Percentiles rank a stretch among this genome's conserved stretches.
These are phyloP conservation scores for Salinomyces thailandicus DNA, from an alignment of 2,329 filamentous ascomycete genomes.

Conservation along the genomic window DNA sequence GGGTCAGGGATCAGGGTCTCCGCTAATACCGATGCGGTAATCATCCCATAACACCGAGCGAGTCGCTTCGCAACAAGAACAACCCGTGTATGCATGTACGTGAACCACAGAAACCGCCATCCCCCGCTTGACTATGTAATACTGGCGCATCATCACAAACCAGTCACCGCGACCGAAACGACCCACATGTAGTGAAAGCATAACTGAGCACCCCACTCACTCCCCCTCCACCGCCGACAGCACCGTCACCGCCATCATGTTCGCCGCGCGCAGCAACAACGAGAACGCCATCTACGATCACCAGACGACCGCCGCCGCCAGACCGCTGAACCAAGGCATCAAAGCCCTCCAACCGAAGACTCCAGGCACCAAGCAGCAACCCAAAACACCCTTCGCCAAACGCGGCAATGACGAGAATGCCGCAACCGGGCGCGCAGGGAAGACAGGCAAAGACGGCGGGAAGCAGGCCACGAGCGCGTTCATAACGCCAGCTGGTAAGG, in stretches of 20 bases:
- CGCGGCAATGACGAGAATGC: slow-evolving; percentile 72
- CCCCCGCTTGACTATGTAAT: no score
- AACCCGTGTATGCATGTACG: no score
- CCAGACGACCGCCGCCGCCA: slow-evolving; percentile 59
- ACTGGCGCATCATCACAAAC: no score
- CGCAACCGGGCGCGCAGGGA: slow-evolving; percentile 51
- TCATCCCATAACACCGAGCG: not conserved
- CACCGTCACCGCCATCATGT: slow-evolving; percentile 43
- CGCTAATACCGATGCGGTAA: not conserved
- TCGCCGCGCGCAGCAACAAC: slow-evolving; percentile 65
- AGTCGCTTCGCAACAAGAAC: not conserved
- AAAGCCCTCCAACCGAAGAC: slow-evolving; percentile 63
- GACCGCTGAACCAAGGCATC: slow-evolving; percentile 57
- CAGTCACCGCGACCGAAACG: no score
- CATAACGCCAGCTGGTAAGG: slow-evolving; percentile 67
- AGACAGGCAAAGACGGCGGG: slow-evolving; percentile 45
- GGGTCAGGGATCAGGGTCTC: not conserved
- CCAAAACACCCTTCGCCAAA: slow-evolving; percentile 70
- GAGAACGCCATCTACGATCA: slow-evolving; percentile 74
- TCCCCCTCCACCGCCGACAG: no score
- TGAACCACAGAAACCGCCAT: no score
- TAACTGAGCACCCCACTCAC: no score
- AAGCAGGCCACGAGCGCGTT: slow-evolving; percentile 53
- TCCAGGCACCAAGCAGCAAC: slow-evolving; percentile 59
- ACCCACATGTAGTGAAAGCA: no score